Evolutionary conservation across 2,329 filamentous ascomycete species (phyloP), one percentile per base, ranked within the genome.

Genomic region (Zasmidium angulare): DNA sequence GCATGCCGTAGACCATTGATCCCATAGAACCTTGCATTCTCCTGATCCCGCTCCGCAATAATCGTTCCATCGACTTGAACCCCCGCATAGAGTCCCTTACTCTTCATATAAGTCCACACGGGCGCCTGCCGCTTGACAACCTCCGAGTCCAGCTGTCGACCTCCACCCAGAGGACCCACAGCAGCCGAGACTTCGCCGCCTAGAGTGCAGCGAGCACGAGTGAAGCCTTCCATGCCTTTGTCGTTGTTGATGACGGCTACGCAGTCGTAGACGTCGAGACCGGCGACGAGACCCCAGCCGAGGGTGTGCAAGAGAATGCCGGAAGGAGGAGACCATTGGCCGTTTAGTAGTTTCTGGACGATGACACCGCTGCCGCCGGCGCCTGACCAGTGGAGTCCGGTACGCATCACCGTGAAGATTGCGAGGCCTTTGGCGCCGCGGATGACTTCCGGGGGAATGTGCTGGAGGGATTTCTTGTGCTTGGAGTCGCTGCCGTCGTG

Each of bases 371-470:
- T 93, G 47, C 93, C 93, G 40, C 93, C 92, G 11, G 92, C 92
- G 50, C 93, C 92, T 48, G 90, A 93, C 68, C 96, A 84, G 89
- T 92, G 96, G 31, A 96, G 79, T 19, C 93, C 93, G 17, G 90
- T 92, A 60, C 93, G 88, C 91, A 96, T 96, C 46, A 91, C 95
- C 0, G 93, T 96, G 78, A 97, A 96, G 65, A 97, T 89, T 56
- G 91, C 92, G 57, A 97, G 83, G 17, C 91, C 93, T 66, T 93
- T 90, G 31, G 91, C 91, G 76, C 93, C 90, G 72, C 90, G 86
- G 67, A 97, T 91, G 60, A 96, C 90, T 0, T 78, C 84, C 56
- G 87, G 79, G 0, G 93, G 93, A 31, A 97, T 96, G 77, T 91
- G 93, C 75, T 93, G 90, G 53, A 90, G 72, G 53, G 86, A 80